Percentiles rank a stretch among this genome's conserved stretches.
Conservation (phyloP, 2,329 filamentous ascomycete genomes). For the Cladosporium sp. region DNA sequence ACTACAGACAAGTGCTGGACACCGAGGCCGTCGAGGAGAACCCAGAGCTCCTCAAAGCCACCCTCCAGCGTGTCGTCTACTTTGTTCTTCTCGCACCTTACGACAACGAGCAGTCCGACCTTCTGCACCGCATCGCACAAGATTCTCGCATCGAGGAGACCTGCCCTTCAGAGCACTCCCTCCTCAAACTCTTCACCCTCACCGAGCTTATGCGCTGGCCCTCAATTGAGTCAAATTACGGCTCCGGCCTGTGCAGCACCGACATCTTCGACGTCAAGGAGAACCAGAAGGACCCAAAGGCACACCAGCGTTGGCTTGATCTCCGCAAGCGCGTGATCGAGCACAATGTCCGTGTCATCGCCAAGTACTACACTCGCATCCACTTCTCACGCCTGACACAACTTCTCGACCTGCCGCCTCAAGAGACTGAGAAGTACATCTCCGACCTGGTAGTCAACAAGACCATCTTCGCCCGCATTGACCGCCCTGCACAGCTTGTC, state of each 20-base stretch:
- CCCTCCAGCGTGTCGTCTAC: conserved; percentile 93
- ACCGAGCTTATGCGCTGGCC: conserved; percentile 99
- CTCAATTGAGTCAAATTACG: conserved; percentile 84
- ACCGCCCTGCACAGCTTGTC: conserved; percentile 87
- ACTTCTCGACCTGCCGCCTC: conserved; percentile 86
- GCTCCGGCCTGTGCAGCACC: conserved; percentile 80
- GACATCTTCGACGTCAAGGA: conserved; percentile 80
- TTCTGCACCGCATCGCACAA: conserved; percentile 87
- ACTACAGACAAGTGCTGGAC: conserved; percentile 95
- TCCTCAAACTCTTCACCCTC: conserved; percentile 92
- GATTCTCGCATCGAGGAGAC: conserved; percentile 68
- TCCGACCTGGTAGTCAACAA: conserved; percentile 95
- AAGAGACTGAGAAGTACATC: conserved; percentile 99
- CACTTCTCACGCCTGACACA: conserved; percentile 87
- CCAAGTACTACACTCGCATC: conserved; percentile 98
- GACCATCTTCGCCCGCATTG: conserved; percentile 97
- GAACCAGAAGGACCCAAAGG: conserved; percentile 68
- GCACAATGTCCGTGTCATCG: conserved; percentile 96
- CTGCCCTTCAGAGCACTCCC: conserved; percentile 71
- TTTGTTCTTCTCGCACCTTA: conserved; percentile 95
- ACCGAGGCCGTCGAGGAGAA: conserved; percentile 95
- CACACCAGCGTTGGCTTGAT: conserved; percentile 86
- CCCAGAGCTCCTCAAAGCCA: conserved; percentile 77
- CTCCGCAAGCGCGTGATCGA: conserved; percentile 98
- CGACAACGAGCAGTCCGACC: conserved; percentile 97